Percentiles rank a stretch among this genome's conserved stretches.
These are phyloP conservation scores for Begonia loranthoides DNA, from an alignment of 306 rosid genomes.

Conservation along the genomic window DNA sequence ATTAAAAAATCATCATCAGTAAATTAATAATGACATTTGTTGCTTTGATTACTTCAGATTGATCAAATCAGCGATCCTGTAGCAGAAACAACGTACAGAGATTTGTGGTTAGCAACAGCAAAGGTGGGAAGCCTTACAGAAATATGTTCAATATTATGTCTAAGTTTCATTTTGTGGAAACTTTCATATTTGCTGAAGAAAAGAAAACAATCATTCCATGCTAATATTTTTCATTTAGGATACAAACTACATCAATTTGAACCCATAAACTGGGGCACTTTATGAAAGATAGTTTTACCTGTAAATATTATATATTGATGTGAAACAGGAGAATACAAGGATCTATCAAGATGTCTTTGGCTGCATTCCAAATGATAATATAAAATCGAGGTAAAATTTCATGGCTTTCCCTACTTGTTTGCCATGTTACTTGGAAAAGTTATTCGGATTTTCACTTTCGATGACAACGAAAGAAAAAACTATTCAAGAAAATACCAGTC, in stretches of 20 bases:
- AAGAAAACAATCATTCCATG: no score
- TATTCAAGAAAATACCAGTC: not conserved
- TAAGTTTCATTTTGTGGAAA: no score
- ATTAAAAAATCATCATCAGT: not conserved
- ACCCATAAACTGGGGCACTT: no score
- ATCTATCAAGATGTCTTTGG: slow-evolving; percentile 32
- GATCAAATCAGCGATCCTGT: slow-evolving; percentile 36
- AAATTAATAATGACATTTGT: not conserved
- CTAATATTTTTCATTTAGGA: no score
- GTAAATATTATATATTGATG: not conserved
- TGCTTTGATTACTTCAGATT: slow-evolving; percentile 18
- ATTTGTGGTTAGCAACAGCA: slow-evolving; percentile 37
- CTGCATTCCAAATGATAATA: slow-evolving; percentile 28
- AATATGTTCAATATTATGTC: no score
- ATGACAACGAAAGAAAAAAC: no score
- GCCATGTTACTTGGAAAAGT: no score
- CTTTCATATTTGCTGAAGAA: no score
- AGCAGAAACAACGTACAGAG: slow-evolving; percentile 32
- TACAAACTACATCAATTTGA: no score
- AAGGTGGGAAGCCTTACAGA: slow-evolving; percentile 17
- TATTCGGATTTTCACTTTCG: no score
- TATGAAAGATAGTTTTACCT: no score
- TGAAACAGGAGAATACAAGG: slow-evolving; percentile 24
- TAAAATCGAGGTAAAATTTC: slow-evolving; percentile 25
- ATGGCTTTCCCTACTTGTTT: no score